A percentile compares a stretch with the other conserved stretches of the same genome.
phyloP scores from a whole-genome alignment of 192 early-diverging fungal genomes.

The Pilobolus umbonatus region DNA sequence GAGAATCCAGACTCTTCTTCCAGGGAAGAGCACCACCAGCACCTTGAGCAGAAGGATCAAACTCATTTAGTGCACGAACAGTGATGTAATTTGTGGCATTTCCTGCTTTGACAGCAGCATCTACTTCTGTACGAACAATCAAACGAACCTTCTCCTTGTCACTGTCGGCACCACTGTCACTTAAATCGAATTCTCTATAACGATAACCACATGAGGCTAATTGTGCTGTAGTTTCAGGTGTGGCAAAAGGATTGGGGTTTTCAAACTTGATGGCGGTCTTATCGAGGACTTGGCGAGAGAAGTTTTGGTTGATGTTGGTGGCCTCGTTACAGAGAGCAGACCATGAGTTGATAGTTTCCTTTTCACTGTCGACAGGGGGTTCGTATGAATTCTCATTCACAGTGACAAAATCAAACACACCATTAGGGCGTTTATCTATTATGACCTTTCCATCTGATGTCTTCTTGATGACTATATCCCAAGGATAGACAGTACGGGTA shows the following conservation, averaged over 20 bases:
- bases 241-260: constrained; percentile 73
- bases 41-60: constrained; percentile 81
- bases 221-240: constrained; percentile 41
- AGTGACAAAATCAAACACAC: constrained; percentile 73
- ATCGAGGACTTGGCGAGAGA: constrained; percentile 74
- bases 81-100: constrained; percentile 53
- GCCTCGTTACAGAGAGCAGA: constrained; percentile 81
- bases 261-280: constrained; percentile 47
- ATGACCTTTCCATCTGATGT: constrained; percentile 74
- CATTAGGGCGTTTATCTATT: constrained; percentile 89
- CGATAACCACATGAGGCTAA: constrained; percentile 72
- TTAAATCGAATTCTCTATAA: constrained; percentile 84
- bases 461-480: constrained; percentile 93
- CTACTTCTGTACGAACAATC: constrained; percentile 85
- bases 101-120: constrained; percentile 65
- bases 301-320: constrained; percentile 81
- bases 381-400: constrained; percentile 96
- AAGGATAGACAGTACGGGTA: constrained; percentile 86
- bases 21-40: constrained; percentile 88
- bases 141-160: constrained; percentile 63
- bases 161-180: constrained; percentile 33
- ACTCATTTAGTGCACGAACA: constrained; percentile 87
- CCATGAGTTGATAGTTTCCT: constrained; percentile 87
- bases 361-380: constrained; percentile 89
- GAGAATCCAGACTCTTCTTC: constrained; percentile 89